These are phyloP conservation scores for Ascochyta rabiei DNA, from an alignment of 2,329 filamentous ascomycete genomes.

Conservation along the genomic window DNA sequence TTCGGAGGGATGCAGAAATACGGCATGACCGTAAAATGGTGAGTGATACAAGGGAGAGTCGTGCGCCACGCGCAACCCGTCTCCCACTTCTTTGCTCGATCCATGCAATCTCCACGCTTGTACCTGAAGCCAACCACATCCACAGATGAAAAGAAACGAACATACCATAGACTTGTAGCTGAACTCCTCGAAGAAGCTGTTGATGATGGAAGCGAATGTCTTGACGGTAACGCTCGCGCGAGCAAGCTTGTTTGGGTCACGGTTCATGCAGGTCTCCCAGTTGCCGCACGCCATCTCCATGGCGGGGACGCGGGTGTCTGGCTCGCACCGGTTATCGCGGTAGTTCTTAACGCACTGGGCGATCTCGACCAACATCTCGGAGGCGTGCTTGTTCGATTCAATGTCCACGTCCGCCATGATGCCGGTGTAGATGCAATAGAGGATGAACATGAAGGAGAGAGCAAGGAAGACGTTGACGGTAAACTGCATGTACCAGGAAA, in stretches of 20 bases:
- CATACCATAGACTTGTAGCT: constrained; percentile 78
- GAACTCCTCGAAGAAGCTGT: constrained; percentile 89
- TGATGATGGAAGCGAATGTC: constrained; percentile 91
- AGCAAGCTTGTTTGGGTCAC: constrained; percentile 78
- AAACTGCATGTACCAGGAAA: constrained; percentile 71
- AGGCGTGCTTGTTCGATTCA: constrained; percentile 71
- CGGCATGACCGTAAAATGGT: background rate
- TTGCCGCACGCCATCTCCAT: constrained; percentile 74
- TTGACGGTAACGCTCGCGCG: constrained; percentile 81
- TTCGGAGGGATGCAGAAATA: background rate
- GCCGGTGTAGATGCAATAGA: constrained; percentile 72
- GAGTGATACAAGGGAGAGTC: background rate
- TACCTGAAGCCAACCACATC: background rate
- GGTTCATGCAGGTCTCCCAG: constrained; percentile 88
- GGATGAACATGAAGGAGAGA: constrained; percentile 64
- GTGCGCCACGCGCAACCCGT: background rate
- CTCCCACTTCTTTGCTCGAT: background rate
- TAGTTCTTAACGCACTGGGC: constrained; percentile 75
- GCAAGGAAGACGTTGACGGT: constrained; percentile 69
- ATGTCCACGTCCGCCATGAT: constrained; percentile 77
- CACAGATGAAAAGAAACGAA: constrained; percentile 15
- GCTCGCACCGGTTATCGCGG: constrained; percentile 74
- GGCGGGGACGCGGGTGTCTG: constrained; percentile 70
- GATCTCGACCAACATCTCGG: constrained; percentile 74
- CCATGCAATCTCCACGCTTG: background rate